Evolutionary conservation across 768 basidiomycete genomes (phyloP), one percentile per base, ranked within the genome.

Genomic region (Boletus tylopilopsis): DNA sequence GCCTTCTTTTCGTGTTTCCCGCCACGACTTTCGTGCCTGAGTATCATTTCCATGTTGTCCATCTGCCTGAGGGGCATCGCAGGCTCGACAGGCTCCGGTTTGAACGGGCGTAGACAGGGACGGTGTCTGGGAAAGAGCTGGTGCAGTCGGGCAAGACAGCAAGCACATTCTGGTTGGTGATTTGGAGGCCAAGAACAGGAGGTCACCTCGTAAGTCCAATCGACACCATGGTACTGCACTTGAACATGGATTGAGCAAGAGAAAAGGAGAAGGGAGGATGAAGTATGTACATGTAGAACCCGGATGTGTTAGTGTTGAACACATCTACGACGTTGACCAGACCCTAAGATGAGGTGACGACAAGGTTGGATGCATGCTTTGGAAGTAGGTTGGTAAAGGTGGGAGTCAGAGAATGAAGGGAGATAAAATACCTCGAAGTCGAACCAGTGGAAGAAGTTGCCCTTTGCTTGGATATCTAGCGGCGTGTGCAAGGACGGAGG

Each of bases 301-400:
- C 88, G 37, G 75, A 80, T 3, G 77, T 73, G 41, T 78, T 76
- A 16, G 74, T 74, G 61, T 89, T 84, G 15, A 81, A 76, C 29
- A 84, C 79, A 62, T 98, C 94, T 38, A 94, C 83, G 25, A 90
- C 77, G 60, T 93, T 92, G 15, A 96, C 77, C 12, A 92, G 76
- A 2, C 94, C 94, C 59, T 90, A 81, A 36, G 80, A 76, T 3
- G 92, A 93, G 9, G 87, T 80, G 41, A 94, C 72, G 42, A 82
- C 82, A 45, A 96, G 71, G 42, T 76, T 85, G 7, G 85, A 85
- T 6, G 85, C 71, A n/a, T 85, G 79, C 54, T 78, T 85, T 1
- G 94, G 91, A 27, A 94, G 75, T 23, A 87, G 64, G 42, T 87
- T 82, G 54, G 94, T 85, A 66, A 94, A 93, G 1, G 89, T 80